These are phyloP conservation scores for Entomortierella chlamydospora DNA, from an alignment of 192 early-diverging fungal species.

Conservation along the genomic window DNA sequence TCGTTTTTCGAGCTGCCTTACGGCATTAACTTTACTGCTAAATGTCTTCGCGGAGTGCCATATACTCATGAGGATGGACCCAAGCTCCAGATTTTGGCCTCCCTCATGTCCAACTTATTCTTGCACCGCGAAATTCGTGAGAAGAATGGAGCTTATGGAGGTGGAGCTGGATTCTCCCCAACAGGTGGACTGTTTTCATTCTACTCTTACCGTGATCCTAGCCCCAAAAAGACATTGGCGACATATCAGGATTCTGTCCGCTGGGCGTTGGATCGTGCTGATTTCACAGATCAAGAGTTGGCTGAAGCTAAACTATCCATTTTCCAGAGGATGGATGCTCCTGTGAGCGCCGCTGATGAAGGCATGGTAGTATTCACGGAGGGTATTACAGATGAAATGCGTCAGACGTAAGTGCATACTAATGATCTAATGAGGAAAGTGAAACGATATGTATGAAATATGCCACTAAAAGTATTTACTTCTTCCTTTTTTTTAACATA, in stretches of 20 bases:
- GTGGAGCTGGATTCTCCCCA: slow-evolving; percentile 81
- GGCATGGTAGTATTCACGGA: slow-evolving; percentile 83
- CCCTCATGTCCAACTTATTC: slow-evolving; percentile 86
- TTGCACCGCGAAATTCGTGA: slow-evolving; percentile 98
- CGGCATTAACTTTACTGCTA: slow-evolving; percentile 86
- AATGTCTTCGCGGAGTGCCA: slow-evolving; percentile 81
- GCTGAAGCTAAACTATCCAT: slow-evolving; percentile 92
- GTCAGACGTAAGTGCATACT: slow-evolving; percentile 69
- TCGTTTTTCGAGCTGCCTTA: slow-evolving; percentile 88
- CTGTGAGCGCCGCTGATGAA: slow-evolving; percentile 85
- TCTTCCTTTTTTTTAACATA: slow-evolving; percentile 35
- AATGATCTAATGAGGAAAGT: neutral
- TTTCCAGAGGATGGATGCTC: slow-evolving; percentile 87
- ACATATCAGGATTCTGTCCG: slow-evolving; percentile 73
- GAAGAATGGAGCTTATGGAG: slow-evolving; percentile 97
- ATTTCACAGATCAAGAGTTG: slow-evolving; percentile 73
- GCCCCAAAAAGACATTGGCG: slow-evolving; percentile 75
- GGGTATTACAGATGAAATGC: slow-evolving; percentile 87
- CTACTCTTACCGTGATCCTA: slow-evolving; percentile 95
- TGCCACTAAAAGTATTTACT: slow-evolving; percentile 1
- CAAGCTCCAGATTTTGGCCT: slow-evolving; percentile 81
- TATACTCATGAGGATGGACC: slow-evolving; percentile 87
- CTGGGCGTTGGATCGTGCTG: slow-evolving; percentile 71
- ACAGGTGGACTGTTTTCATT: slow-evolving; percentile 86
- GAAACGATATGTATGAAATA: neutral